A percentile compares a stretch with the other conserved stretches of the same genome.
Conservation (phyloP, 495 filamentous ascomycete genomes). For the Viridothelium virens region DNA sequence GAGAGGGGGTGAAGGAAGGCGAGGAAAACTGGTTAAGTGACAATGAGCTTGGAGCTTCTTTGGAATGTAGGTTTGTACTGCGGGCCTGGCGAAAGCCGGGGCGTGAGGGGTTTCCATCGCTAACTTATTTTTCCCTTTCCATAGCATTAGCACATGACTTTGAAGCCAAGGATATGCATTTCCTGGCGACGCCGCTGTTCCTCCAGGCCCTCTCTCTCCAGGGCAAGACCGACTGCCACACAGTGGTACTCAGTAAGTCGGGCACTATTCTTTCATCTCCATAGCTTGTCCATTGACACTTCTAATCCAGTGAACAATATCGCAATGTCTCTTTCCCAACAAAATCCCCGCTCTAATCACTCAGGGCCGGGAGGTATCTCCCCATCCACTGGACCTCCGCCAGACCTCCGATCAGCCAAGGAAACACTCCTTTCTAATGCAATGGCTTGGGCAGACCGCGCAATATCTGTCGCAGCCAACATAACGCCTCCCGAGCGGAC, state of each 20-base stretch:
- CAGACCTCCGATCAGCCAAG: constrained; percentile 27
- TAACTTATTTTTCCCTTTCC: neutral
- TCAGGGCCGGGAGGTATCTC: constrained; percentile 21
- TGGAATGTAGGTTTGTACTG: constrained; percentile 50
- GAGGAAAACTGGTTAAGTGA: constrained; percentile 69
- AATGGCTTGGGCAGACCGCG: constrained; percentile 64
- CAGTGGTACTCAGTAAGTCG: constrained; percentile 58
- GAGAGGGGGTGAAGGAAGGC: constrained; percentile 52
- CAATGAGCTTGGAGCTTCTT: constrained; percentile 60
- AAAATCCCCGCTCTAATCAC: constrained; percentile 42
- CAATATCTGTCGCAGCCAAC: constrained; percentile 51
- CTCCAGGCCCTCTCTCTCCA: constrained; percentile 67
- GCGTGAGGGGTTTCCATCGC: neutral
- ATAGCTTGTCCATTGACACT: neutral
- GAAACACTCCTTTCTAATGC: constrained; percentile 53
- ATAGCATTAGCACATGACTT: constrained; percentile 66
- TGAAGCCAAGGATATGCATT: constrained; percentile 56
- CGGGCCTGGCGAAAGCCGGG: neutral
- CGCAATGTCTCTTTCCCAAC: constrained; percentile 57
- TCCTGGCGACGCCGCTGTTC: constrained; percentile 80
- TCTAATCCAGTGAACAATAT: constrained; percentile 57
- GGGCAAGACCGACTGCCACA: constrained; percentile 53
- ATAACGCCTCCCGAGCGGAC: constrained; percentile 56
- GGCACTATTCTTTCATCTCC: constrained; percentile 20
- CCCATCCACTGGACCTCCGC: constrained; percentile 30